Evolutionary conservation across 371 early-diverging fungal genomes (phyloP).

Genomic region (Actinomortierella ambigua): DNA sequence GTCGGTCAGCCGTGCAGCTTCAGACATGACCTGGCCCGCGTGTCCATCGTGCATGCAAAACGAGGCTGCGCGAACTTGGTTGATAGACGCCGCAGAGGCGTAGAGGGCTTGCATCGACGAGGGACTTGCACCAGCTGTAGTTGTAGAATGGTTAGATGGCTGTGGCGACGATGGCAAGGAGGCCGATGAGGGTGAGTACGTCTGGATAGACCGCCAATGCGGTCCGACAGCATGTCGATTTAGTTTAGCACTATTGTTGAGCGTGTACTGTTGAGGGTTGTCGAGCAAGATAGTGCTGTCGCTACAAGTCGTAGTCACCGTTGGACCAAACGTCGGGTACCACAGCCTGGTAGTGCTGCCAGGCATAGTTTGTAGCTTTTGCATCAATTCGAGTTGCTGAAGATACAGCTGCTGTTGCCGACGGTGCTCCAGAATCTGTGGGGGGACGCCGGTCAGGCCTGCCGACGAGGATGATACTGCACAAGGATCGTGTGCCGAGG

Average conservation of each 20-base stretch:
- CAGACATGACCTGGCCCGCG: constrained; percentile 1
- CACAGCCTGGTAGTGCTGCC: constrained; percentile 37
- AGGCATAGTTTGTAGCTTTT: constrained; percentile 40
- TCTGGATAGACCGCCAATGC: constrained; percentile 31
- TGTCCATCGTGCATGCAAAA: constrained; percentile 17
- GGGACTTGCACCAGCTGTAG: constrained; percentile 7
- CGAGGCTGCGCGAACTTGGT: constrained; percentile 32
- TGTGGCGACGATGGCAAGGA: background rate
- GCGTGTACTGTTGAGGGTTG: constrained; percentile 30
- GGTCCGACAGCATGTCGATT: constrained; percentile 39
- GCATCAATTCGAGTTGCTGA: constrained; percentile 36
- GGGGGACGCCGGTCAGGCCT: constrained; percentile 6
- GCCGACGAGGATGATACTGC: no score
- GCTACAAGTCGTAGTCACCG: constrained; percentile 33
- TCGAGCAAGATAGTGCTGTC: constrained; percentile 43
- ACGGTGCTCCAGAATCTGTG: constrained; percentile 29
- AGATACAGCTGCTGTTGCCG: constrained; percentile 37
- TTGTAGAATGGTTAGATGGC: background rate
- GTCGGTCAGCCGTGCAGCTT: constrained; percentile 1
- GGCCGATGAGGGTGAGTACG: constrained; percentile 17
- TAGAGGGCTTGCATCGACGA: constrained; percentile 17
- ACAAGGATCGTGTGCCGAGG: no score
- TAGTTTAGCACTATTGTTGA: constrained; percentile 30
- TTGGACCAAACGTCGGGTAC: constrained; percentile 46
- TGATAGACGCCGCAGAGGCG: constrained; percentile 28